Evolutionary conservation across 768 basidiomycete genomes (phyloP).

Genomic region (Rhodosporidiobolus sp.): DNA sequence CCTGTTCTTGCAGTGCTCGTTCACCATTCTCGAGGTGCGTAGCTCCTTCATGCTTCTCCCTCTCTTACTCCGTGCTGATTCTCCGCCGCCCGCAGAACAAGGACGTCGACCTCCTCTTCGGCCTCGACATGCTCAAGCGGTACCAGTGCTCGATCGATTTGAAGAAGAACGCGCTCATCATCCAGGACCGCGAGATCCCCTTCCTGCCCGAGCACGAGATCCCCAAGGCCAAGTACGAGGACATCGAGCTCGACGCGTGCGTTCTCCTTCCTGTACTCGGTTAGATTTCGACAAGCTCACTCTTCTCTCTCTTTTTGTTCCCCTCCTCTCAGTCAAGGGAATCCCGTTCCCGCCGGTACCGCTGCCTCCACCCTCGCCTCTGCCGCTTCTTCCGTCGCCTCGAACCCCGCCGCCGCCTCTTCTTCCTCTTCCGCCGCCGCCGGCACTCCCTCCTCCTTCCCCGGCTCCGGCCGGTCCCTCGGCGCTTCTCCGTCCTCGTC

Average conservation of each 20-base stretch:
- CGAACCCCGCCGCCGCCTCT: slow-evolving; percentile 3
- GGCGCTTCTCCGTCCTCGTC: slow-evolving; percentile 2
- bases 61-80: background rate
- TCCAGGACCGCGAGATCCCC: slow-evolving; percentile 78
- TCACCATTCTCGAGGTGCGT: slow-evolving; percentile 87
- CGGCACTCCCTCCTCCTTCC: slow-evolving; percentile 14
- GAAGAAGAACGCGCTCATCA: slow-evolving; percentile 80
- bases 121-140: slow-evolving; percentile 98
- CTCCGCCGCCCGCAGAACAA: slow-evolving; percentile 60
- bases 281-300: background rate
- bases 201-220: slow-evolving; percentile 95
- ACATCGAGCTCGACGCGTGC: slow-evolving; percentile 47
- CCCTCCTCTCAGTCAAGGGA: slow-evolving; percentile 30
- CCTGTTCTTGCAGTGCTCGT: slow-evolving; percentile 79
- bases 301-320: background rate
- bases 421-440: background rate
- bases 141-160: slow-evolving; percentile 96
- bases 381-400: slow-evolving; percentile 3
- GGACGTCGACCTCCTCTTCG: slow-evolving; percentile 90
- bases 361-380: slow-evolving; percentile 12
- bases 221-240: slow-evolving; percentile 61
- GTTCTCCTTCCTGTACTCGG: no score
- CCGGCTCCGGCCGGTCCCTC: slow-evolving; percentile 41
- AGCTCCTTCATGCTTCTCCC: background rate
- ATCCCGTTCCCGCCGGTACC: slow-evolving; percentile 28